Base-by-base conservation (phyloP, 306 rosid species). In the Vicia villosa region DNA sequence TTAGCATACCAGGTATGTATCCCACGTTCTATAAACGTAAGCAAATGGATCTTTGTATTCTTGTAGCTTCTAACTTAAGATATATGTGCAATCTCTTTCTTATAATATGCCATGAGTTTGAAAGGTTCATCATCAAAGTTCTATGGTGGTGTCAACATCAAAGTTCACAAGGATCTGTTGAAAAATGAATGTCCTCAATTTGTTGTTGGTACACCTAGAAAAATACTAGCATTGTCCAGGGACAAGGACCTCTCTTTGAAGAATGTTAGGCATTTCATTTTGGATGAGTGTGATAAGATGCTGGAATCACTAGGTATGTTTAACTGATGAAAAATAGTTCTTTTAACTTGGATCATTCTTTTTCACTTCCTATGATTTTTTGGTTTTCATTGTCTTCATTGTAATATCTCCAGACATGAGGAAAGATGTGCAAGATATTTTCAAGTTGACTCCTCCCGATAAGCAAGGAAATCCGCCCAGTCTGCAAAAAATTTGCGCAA, bases 401-500 rank as follows among this genome's bases (percentile, higher is more conserved):
- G 4, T 57, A 28, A 45, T 73, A 70, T 73, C 20, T 81, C 78
- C 83, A 95, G 99, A 95, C 82, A 95, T 95, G 99, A 83, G 99
- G 85, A 87, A 95, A 74, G 99, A 95, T 14, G 99, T 95, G 73
- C 99, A 95, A 77, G 97, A 95, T 73, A 95, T 95, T 54, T 95
- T 95, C 86, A 95, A 89, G 88, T 77, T 95, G 97, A 91, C 99
- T 14, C 99, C 99, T 56, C 99, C 91, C n/a, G 99, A 94, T 51
- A 94, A 94, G 82, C 99, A 94, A 94, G 81, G 99, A 94, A 67
- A 91, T 94, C 62, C 97, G 99, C 26, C 99, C 99, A 37, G 99
- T 94, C 84, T 94, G 99, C 97, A 91, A 94, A 85, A 94, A 91
- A 72, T 94, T 94, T 72, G 91, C 91, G 99, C 99, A 91, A 91